Base-by-base conservation (phyloP, 2,329 filamentous ascomycete genomes). In the Fusarium sp. region DNA sequence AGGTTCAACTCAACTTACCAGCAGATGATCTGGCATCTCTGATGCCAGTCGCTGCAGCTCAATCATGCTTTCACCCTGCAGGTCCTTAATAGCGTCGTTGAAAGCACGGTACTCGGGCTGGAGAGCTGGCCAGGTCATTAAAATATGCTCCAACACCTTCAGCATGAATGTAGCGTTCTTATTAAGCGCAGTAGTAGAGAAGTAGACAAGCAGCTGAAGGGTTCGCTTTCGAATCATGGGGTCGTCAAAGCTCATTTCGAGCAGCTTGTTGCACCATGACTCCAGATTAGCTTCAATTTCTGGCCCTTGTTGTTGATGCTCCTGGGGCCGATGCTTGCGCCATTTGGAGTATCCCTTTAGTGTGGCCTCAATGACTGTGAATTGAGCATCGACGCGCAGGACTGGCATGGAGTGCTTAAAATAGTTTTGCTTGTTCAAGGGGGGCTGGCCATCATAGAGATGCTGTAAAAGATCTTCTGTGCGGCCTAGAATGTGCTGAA, bases 311-410 rank as follows among this genome's bases (percentile, higher is more conserved):
- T 92, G 83, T 52, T 84, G 78, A 80, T 85, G 75, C 60, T 81
- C 79, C 34, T 75, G 74, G 6, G 70, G 70, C 26, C 80, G 76
- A 30, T 78, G 73, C 66, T 75, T 78, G 73, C 87, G 88, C 94
- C 94, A 98, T 80, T 94, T 95, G 74, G 91, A 89, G 75, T 95
- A 98, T 3, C 96, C 96, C 80, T 95, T 98, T 36, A 98, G 84
- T 3, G 94, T 93, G 32, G 95, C 92, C 79, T 98, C 94, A 6
- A 98, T 92, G 30, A 98, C 93, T 1, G 94, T 94, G 76, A 96
- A 96, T 74, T 98, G 93, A 1, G 95, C 93, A 81, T 99, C 96
- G 5, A 97, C 92, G 34, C 91, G 90, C 62, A 99, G 87, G 6
- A 93, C 89, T n/a, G 91, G 87, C 76, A 91, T 87, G 0, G 93